These are phyloP conservation scores for Pyricularia pennisetigena DNA, from an alignment of 2,329 filamentous ascomycete genomes.

Conservation along the genomic window DNA sequence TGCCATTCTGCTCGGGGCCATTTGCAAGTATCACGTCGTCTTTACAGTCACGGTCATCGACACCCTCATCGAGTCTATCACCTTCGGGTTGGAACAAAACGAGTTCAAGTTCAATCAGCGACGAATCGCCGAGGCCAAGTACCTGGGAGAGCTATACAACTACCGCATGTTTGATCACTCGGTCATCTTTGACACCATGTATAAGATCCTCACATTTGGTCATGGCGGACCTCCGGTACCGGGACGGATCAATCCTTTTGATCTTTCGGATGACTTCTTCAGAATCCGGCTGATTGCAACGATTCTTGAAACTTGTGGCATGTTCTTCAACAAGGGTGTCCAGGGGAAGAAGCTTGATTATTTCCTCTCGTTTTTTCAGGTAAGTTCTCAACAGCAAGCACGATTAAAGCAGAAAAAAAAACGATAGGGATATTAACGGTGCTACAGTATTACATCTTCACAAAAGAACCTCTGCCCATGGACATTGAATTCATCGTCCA, in stretches of 20 bases:
- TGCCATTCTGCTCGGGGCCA: conserved; percentile 76
- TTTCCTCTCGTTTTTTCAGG: conserved; percentile 91
- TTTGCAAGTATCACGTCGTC: conserved; percentile 84
- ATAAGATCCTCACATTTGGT: conserved; percentile 88
- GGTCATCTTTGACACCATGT: conserved; percentile 90
- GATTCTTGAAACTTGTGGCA: conserved; percentile 86
- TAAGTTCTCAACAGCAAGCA: conserved; percentile 19
- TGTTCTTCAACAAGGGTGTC: conserved; percentile 89
- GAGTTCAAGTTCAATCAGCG: conserved; percentile 97
- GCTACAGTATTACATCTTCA: conserved; percentile 75
- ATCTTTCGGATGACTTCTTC: conserved; percentile 91
- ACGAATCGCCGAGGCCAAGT: conserved; percentile 90
- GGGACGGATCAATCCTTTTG: conserved; percentile 66
- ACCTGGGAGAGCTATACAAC: conserved; percentile 92
- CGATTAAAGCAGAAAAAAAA: background rate
- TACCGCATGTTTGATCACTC: conserved; percentile 95
- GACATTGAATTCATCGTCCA: conserved; percentile 96
- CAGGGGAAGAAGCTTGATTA: conserved; percentile 97
- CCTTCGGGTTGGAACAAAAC: conserved; percentile 82
- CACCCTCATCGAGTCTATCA: conserved; percentile 80
- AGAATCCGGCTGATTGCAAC: conserved; percentile 84
- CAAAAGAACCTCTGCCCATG: conserved; percentile 85
- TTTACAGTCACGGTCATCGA: conserved; percentile 92
- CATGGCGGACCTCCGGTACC: conserved; percentile 77
- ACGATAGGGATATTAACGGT: background rate